Evolutionary conservation across 306 rosid species (phyloP), one percentile per base, ranked within the genome.

Genomic region (Mucuna pruriens): DNA sequence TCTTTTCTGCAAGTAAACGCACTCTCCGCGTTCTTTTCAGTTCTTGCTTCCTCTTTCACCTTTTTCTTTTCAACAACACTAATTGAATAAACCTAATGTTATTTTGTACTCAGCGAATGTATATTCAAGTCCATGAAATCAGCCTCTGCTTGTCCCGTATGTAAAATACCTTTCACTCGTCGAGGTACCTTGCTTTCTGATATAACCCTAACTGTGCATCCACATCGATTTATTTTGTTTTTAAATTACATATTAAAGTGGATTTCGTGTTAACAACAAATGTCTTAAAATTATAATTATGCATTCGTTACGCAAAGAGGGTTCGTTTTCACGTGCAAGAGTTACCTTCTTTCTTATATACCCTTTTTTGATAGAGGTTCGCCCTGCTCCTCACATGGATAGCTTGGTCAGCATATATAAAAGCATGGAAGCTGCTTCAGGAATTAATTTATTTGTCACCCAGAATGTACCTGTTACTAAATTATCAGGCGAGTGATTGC

Each of bases 331-430:
- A n/a, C n/a, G n/a, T n/a, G n/a, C n/a, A n/a, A n/a, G n/a, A n/a
- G n/a, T n/a, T n/a, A n/a, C n/a, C n/a, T n/a, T n/a, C n/a, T n/a
- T n/a, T n/a, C n/a, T n/a, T n/a, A n/a, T n/a, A n/a, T n/a, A n/a
- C n/a, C n/a, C n/a, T n/a, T n/a, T 73, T 9, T 7, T 7, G 65
- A 70, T 67, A 94, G 99, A 93, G 94, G 81, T 95, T 87, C 94
- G 97, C 1, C 93, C 97, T 58, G 96, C 91, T 84, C 98, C 93
- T 60, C 98, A 93, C 71, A 93, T 93, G 90, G 97, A 93, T 75
- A 95, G 74, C 74, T 85, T 95, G 89, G 99, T 95, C n/a, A 75
- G 82, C 63, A 89, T 95, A 79, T 95, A 95, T 91, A 93, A 84
- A 76, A 95, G 79, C 85, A 95, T 95, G 99, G 99, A 93, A 85